Evolutionary conservation across 768 basidiomycete genomes (phyloP).

Genomic region (Phylloporus scabripes): DNA sequence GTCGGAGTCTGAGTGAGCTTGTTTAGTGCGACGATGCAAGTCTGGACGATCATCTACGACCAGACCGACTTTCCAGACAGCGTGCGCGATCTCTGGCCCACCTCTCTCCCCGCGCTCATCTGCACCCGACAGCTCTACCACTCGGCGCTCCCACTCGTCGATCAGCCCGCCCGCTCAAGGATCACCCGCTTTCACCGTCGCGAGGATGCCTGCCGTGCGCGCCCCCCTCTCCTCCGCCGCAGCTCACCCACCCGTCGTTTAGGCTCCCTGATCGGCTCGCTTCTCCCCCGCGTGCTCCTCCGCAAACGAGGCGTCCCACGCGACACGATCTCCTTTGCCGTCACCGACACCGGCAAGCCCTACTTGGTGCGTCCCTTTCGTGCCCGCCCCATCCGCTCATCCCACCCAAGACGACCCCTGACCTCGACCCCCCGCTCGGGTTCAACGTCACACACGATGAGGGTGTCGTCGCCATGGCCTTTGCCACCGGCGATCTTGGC

Average conservation of each 20-base stretch:
- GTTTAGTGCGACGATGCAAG: constrained; percentile 33
- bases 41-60: constrained; percentile 39
- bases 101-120: not conserved
- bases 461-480: constrained; percentile 62
- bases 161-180: constrained; percentile 48
- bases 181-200: constrained; percentile 65
- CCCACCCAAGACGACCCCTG: constrained; percentile 38
- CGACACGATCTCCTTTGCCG: constrained; percentile 44
- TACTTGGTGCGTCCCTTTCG: constrained; percentile 51
- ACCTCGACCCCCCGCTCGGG: constrained; percentile 50
- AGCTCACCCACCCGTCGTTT: not conserved
- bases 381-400: constrained; percentile 3
- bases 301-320: constrained; percentile 49
- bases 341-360: constrained; percentile 67
- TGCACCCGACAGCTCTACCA: constrained; percentile 50
- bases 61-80: constrained; percentile 30
- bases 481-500: constrained; percentile 41
- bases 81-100: constrained; percentile 22
- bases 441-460: constrained; percentile 85
- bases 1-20: constrained; percentile 20
- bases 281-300: constrained; percentile 63
- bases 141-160: constrained; percentile 51
- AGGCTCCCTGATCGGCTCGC: constrained; percentile 77
- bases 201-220: constrained; percentile 68
- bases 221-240: not conserved